Conservation (phyloP, 2,329 filamentous ascomycete species). For the Phyllosticta capitalensis region DNA sequence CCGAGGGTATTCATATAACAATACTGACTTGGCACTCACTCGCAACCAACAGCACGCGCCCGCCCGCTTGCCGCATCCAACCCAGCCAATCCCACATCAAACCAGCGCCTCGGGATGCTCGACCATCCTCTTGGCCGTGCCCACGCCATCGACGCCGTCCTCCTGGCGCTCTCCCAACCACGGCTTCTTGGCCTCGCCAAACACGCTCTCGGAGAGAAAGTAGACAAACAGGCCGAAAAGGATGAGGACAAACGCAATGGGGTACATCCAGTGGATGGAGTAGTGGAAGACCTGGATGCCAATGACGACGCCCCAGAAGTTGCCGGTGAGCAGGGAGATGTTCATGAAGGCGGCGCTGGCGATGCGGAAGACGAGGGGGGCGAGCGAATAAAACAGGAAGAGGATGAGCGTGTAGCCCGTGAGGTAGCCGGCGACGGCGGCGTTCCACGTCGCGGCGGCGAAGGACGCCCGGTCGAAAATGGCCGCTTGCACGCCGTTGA, state of each 20-base stretch:
- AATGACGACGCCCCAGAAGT: constrained; percentile 95
- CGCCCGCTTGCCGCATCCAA: too few relatives aligned
- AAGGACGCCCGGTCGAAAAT: constrained; percentile 84
- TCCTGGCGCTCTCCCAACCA: constrained; percentile 89
- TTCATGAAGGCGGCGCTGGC: constrained; percentile 92
- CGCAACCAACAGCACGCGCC: too few relatives aligned
- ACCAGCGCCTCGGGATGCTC: constrained; percentile 31
- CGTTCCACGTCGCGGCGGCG: constrained; percentile 35
- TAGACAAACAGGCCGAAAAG: constrained; percentile 78
- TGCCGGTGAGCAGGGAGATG: constrained; percentile 83
- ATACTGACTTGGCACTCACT: too few relatives aligned
- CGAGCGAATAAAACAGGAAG: constrained; percentile 75
- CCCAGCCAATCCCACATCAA: constrained; percentile 12
- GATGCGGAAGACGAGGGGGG: constrained; percentile 81
- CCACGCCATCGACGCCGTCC: constrained; percentile 65
- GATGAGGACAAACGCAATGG: constrained; percentile 89
- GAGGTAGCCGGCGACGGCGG: constrained; percentile 64
- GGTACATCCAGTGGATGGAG: constrained; percentile 80
- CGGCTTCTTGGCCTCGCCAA: constrained; percentile 87
- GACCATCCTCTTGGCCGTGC: constrained; percentile 66
- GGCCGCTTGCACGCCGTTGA: constrained; percentile 82
- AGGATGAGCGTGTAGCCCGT: constrained; percentile 83
- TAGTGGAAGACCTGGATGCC: constrained; percentile 78
- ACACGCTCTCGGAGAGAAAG: constrained; percentile 69
- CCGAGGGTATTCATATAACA: too few relatives aligned